Base-by-base conservation (phyloP, 345 rosid species). In the Pistacia integerrima region DNA sequence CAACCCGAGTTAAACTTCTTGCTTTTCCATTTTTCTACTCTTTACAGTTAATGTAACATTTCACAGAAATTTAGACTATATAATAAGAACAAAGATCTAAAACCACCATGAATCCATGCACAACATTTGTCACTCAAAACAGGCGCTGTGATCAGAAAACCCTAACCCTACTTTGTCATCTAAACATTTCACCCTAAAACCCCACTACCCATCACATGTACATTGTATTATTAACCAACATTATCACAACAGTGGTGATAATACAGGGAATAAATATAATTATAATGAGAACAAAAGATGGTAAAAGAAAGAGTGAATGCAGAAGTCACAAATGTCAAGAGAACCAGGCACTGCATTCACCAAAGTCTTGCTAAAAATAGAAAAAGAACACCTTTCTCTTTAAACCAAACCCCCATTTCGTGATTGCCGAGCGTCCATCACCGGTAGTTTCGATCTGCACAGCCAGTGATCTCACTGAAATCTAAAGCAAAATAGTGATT, bases 341-440 rank as follows among this genome's bases (percentile, higher is more conserved):
- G 56, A 69, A 74, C 67, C 49, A 20, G 75, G 68, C 69, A 46
- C 71, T 60, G 69, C 44, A 67, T 51, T 76, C 84, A 41, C 68
- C 73, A 67, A 78, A 66, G 64, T 56, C 79, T 79, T 81, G 78
- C 88, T 65, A 84, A 86, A 88, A 83, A 86, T 86, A 84, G 88
- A 54, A 79, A 81, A 84, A 64, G n/a, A 3, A 22, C 7, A 36
- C 67, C 68, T 74, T 78, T 68, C 79, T 77, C 77, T 79, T 77
- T 80, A 83, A 80, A 83, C 79, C 83, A 82, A 77, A 79, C 69
- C 82, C 77, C 90, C 85, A 82, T 84, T 87, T 85, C 86, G 74
- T 83, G 92, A 84, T 78, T 90, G 93, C 97, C 88, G 87, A 90
- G 92, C 94, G 91, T 89, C 97, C 85, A 65, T 84, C 85, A 80